phyloP scores from a whole-genome alignment of 2,329 filamentous ascomycete genomes.

The Pyrenophora graminea region DNA sequence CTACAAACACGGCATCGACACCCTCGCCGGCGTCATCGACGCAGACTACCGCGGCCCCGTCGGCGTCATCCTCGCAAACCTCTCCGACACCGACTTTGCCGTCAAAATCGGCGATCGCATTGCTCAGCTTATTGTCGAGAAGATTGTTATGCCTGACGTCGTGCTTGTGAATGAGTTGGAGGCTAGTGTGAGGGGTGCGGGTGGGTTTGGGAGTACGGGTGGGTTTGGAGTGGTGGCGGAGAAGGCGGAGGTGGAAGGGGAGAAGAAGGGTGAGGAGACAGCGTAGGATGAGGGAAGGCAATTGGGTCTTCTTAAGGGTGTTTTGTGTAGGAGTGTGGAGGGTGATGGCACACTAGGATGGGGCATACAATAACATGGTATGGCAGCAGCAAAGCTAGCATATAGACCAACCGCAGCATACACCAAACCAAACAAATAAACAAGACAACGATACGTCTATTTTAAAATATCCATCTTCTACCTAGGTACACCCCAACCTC shows the following conservation, averaged over 20 bases:
- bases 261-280: no score
- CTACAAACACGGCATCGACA: conserved; percentile 93
- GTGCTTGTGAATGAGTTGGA: conserved; percentile 86
- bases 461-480: no score
- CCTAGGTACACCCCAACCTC: background rate
- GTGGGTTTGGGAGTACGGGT: conserved; percentile 57
- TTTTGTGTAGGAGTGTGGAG: no score
- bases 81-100: conserved; percentile 77
- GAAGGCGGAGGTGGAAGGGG: no score
- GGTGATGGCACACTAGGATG: no score
- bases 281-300: no score
- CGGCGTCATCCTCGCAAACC: conserved; percentile 94
- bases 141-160: conserved; percentile 92
- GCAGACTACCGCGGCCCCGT: conserved; percentile 94
- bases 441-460: no score
- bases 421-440: no score
- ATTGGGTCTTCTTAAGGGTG: no score
- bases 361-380: no score
- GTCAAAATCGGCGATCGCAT: conserved; percentile 86
- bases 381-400: no score
- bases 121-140: conserved; percentile 91
- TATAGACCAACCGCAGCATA: no score
- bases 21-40: conserved; percentile 94
- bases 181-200: conserved; percentile 86
- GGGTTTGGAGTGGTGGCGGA: conserved; percentile 33